Base-by-base conservation (phyloP, 805 yeast species). In the Lipomyces kockii region DNA sequence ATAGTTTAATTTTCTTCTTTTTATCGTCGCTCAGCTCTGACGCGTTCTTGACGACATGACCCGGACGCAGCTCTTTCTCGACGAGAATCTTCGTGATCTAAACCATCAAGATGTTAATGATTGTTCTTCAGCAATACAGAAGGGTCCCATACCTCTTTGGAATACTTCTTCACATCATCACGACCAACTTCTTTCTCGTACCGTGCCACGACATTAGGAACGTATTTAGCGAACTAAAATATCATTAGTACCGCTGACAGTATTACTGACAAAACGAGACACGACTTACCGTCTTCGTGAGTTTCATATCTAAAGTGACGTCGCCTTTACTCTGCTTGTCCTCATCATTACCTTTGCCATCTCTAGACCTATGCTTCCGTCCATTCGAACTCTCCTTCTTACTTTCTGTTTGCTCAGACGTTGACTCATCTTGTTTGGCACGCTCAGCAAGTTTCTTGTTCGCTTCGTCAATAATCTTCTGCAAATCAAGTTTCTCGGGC, bases 191-290 rank as follows among this genome's bases (percentile, higher is more conserved):
- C 87, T 34, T 69, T 64, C 2, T 81, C 76, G 76, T 89, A 86
- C 71, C 85, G 86, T 71, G 87, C 87, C 63, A 93, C 82, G 74
- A 90, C 78, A 74, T 92, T 92, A 9, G 98, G 98, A 11, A 94
- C 90, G 72, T 86, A 82, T 17, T 83, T 78, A 1, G 97, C 98
- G 76, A 94, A 86, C 39, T 81, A 71, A 53, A 75, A 76, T 5
- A 78, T 12, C 64, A 29, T n/a, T 25, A 35, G 51, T 12, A 34
- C 49, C 62, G 22, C 3, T 34, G 32, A 12, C 68, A 37, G 29
- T 22, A n/a, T 22, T 27, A 8, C 17, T 11, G 9, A 14, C 25
- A 22, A 25, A 14, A n/a, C 4, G 39, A 20, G 14, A 2, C 32
- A 7, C 27, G 14, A 58, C 65, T 12, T 64, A 61, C 68, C 56